Percentiles rank a stretch among this genome's conserved stretches.
These are phyloP conservation scores for Boletus eberwhitei DNA, from an alignment of 768 basidiomycete species.

Conservation along the genomic window DNA sequence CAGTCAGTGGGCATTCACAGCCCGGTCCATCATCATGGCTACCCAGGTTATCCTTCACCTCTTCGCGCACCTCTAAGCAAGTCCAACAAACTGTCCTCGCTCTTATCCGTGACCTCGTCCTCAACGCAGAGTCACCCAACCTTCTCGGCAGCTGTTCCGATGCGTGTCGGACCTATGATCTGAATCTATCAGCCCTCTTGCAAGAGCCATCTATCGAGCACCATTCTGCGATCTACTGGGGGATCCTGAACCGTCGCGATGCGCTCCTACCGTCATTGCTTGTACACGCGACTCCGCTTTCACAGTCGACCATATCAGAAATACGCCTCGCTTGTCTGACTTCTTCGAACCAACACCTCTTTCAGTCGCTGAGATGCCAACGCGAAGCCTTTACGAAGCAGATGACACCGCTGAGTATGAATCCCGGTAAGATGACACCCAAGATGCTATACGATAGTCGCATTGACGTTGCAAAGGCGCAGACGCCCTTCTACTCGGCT, in stretches of 20 bases:
- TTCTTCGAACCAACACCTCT: slow-evolving; percentile 23
- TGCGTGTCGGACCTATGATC: slow-evolving; percentile 47
- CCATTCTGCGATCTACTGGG: slow-evolving; percentile 72
- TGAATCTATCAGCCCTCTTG: slow-evolving; percentile 53
- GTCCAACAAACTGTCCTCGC: slow-evolving; percentile 50
- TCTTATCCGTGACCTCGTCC: slow-evolving; percentile 55
- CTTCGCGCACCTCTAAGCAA: slow-evolving; percentile 38
- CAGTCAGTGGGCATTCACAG: neutral
- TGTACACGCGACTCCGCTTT: slow-evolving; percentile 46
- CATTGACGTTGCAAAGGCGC: slow-evolving; percentile 30
- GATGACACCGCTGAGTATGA: slow-evolving; percentile 11
- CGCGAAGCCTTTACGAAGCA: slow-evolving; percentile 8
- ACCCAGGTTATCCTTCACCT: slow-evolving; percentile 16
- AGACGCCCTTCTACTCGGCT: slow-evolving; percentile 45
- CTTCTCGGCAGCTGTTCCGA: slow-evolving; percentile 45
- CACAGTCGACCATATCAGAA: slow-evolving; percentile 48
- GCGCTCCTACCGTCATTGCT: slow-evolving; percentile 50
- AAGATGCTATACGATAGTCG: too few relatives aligned
- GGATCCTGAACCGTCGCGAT: slow-evolving; percentile 51
- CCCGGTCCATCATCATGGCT: slow-evolving; percentile 14
- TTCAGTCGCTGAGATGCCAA: slow-evolving; percentile 22
- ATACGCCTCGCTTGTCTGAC: slow-evolving; percentile 62
- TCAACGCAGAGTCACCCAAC: slow-evolving; percentile 17
- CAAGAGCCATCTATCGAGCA: slow-evolving; percentile 63
- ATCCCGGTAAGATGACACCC: slow-evolving; percentile 6